phyloP scores from a whole-genome alignment of 169 alveolate species.

The Eimeria zaria region DNA sequence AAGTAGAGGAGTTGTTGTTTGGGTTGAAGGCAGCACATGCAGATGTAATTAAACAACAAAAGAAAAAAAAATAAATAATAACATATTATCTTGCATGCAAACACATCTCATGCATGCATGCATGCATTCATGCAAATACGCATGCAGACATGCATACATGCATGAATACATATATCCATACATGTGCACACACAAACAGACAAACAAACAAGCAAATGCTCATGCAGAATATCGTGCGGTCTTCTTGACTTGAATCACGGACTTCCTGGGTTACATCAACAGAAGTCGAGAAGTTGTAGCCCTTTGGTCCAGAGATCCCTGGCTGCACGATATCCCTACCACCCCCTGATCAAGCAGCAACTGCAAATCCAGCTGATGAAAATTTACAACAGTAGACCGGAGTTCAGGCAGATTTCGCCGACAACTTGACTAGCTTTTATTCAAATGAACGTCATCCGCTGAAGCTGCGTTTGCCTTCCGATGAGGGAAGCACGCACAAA shows the following conservation, averaged over 20 bases:
- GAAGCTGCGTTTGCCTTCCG: background rate
- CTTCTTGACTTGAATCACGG: background rate
- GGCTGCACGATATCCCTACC: background rate
- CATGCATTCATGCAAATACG: background rate
- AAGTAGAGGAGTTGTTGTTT: conserved; percentile 11
- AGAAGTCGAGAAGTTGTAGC: background rate
- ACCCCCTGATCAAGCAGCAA: background rate
- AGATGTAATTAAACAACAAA: conserved; percentile 1
- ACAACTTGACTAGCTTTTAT: background rate
- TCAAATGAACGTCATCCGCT: background rate
- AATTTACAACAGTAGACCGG: background rate
- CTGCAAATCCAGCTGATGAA: background rate
- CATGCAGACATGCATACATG: background rate
- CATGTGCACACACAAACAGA: no score
- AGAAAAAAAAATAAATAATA: background rate
- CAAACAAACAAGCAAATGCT: no score
- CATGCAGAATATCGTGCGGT: no score
- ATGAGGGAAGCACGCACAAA: background rate
- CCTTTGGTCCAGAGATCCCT: background rate
- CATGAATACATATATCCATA: background rate
- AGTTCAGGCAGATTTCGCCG: background rate
- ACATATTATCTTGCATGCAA: background rate
- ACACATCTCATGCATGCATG: background rate
- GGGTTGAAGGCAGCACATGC: conserved; percentile 19
- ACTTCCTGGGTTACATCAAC: background rate